A percentile compares a stretch with the other conserved stretches of the same genome.
phyloP scores from a whole-genome alignment of 805 yeast genomes.

The Metschnikowia chrysomelidarum region DNA sequence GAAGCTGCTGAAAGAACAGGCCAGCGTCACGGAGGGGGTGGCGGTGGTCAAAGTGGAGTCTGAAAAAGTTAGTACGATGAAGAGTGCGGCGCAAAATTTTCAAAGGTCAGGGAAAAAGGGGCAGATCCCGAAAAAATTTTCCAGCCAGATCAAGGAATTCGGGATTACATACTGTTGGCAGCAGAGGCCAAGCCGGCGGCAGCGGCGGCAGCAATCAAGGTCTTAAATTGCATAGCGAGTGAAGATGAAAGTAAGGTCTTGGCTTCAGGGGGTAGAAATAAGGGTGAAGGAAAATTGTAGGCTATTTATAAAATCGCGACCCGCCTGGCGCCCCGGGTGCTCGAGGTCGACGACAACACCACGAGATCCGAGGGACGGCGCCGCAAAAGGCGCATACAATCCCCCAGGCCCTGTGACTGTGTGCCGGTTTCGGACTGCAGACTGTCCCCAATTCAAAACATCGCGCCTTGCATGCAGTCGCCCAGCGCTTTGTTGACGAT shows the following conservation, averaged over 20 bases:
- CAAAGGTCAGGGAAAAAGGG: background rate
- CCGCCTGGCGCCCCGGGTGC: constrained; percentile 4
- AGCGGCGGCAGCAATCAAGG: constrained; percentile 48
- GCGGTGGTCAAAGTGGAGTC: constrained; percentile 49
- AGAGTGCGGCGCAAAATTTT: background rate
- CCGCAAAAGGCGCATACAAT: too few relatives aligned
- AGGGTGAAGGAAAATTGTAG: constrained; percentile 4
- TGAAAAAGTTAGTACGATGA: constrained; percentile 19
- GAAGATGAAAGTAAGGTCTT: constrained; percentile 11
- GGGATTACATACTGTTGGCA: constrained; percentile 31
- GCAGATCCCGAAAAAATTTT: background rate
- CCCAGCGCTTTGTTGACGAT: too few relatives aligned
- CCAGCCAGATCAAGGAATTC: background rate
- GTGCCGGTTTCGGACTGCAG: too few relatives aligned
- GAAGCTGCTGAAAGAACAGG: constrained; percentile 61
- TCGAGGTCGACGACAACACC: too few relatives aligned
- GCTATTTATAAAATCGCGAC: constrained; percentile 7
- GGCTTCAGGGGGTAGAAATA: constrained; percentile 5
- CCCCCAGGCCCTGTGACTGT: too few relatives aligned
- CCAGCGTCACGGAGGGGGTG: constrained; percentile 56
- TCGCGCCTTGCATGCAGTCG: too few relatives aligned
- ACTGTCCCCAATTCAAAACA: too few relatives aligned
- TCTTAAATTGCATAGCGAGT: constrained; percentile 54
- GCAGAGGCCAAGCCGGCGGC: constrained; percentile 49
- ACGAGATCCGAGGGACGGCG: too few relatives aligned